Evolutionary conservation across 257 asterid genomes (phyloP).

Genomic region (Fraxinus cuspidata): DNA sequence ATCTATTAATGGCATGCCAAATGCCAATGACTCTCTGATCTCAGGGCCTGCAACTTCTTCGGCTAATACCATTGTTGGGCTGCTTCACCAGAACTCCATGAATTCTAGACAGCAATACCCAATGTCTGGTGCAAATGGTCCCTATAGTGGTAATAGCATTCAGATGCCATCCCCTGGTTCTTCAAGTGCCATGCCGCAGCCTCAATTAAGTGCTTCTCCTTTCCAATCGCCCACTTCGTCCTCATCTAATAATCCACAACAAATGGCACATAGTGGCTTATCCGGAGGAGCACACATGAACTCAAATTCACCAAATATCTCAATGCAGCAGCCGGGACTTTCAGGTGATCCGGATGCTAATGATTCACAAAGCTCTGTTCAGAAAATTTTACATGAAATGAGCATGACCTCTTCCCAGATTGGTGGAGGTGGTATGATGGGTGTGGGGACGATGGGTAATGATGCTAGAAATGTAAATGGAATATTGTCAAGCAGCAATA

Average conservation of each 20-base stretch:
- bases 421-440: slow-evolving; percentile 56
- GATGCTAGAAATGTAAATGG: slow-evolving; percentile 64
- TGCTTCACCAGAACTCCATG: slow-evolving; percentile 80
- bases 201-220: slow-evolving; percentile 43
- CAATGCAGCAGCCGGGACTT: slow-evolving; percentile 62
- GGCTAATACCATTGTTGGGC: slow-evolving; percentile 46
- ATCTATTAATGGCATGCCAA: slow-evolving; percentile 42
- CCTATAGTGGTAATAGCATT: slow-evolving; percentile 51
- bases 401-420: slow-evolving; percentile 72
- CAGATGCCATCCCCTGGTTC: slow-evolving; percentile 76
- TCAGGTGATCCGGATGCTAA: slow-evolving; percentile 52
- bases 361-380: slow-evolving; percentile 88
- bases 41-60: slow-evolving; percentile 55
- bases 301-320: slow-evolving; percentile 57
- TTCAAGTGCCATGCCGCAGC: slow-evolving; percentile 53
- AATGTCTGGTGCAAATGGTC: slow-evolving; percentile 40
- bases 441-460: slow-evolving; percentile 48
- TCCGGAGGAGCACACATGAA: slow-evolving; percentile 47
- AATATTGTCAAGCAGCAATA: slow-evolving; percentile 42
- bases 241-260: slow-evolving; percentile 63
- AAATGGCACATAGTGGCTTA: slow-evolving; percentile 43
- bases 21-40: slow-evolving; percentile 43
- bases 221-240: slow-evolving; percentile 73
- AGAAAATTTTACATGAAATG: slow-evolving; percentile 82
- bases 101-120: slow-evolving; percentile 68